Evolutionary conservation across 2,329 filamentous ascomycete genomes (phyloP), one percentile per base, ranked within the genome.

Genomic region (Hirsutella thompsonii): DNA sequence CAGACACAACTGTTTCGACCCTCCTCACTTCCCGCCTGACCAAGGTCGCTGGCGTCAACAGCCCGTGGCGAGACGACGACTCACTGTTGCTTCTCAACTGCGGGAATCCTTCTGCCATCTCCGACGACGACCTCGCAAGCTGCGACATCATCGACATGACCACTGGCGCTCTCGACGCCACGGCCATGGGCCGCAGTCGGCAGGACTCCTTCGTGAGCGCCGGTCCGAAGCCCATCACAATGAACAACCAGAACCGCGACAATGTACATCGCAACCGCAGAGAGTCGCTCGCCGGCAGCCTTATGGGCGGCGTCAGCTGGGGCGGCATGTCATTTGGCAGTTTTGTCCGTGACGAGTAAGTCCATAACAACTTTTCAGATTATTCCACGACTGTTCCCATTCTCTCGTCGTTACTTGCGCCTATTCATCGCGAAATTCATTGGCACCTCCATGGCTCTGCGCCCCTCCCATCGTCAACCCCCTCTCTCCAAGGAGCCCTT

Each of bases 331-430:
- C 90, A 8, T 86, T 96, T 49, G 90, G 90, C 47, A 96, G 90
- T 56, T 96, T 93, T 71, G 92, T 98, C 62, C 76, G 86, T 61
- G 90, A 98, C 67, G 92, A 98, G 92, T 98, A 79, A 79, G 90
- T 69, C 44, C 34, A 16, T n/a, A n/a, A n/a, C n/a, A n/a, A n/a
- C n/a, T n/a, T n/a, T 35, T 40, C 36, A 37, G 21, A n/a, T 8
- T 16, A 5, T 34, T 23, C 21, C 14, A 33, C 28, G 20, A 28
- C 33, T 41, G 32, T 41, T 38, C n/a, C 14, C 19, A n/a, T 23
- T 18, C 32, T 19, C 16, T 42, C 52, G 51, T 16, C 32, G 14
- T 34, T 16, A n/a, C 18, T 34, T 34, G 16, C 16, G 5, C n/a
- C 28, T 36, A 19, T 39, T 18, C 26, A 28, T 19, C 39, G 23